Conservation (phyloP, 176 grass and related monocot species). For the Eremochloa ophiuroides region DNA sequence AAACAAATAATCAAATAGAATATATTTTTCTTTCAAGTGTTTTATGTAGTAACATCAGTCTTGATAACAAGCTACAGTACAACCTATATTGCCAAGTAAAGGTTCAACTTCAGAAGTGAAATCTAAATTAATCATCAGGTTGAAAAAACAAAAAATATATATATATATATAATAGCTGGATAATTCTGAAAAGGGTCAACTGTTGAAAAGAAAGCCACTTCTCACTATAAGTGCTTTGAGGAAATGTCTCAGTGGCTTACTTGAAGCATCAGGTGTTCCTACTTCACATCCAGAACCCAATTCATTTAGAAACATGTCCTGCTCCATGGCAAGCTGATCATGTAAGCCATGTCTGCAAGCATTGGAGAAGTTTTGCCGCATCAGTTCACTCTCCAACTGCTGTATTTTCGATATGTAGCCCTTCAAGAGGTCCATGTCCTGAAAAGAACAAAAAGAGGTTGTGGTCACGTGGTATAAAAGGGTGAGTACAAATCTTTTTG, state of each 20-base stretch:
- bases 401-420: constrained; percentile 85
- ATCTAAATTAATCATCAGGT: background rate
- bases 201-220: background rate
- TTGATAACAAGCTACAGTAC: background rate
- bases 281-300: constrained; percentile 47
- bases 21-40: background rate
- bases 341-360: constrained; percentile 49
- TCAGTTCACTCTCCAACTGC: constrained; percentile 73
- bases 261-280: constrained; percentile 47
- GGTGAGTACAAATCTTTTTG: background rate
- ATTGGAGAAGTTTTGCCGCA: constrained; percentile 54
- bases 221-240: background rate
- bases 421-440: constrained; percentile 72
- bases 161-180: background rate
- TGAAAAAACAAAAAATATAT: background rate
- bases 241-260: constrained; percentile 27
- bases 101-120: background rate
- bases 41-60: background rate
- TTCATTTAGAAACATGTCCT: constrained; percentile 49
- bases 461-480: background rate
- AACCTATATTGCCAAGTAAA: background rate
- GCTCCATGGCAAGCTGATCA: constrained; percentile 51
- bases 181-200: background rate
- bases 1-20: background rate
- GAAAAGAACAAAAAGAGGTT: constrained; percentile 8